A percentile compares a stretch with the other conserved stretches of the same genome.
phyloP scores from a whole-genome alignment of 139 green algal genomes.

The Coelastrella sp. region DNA sequence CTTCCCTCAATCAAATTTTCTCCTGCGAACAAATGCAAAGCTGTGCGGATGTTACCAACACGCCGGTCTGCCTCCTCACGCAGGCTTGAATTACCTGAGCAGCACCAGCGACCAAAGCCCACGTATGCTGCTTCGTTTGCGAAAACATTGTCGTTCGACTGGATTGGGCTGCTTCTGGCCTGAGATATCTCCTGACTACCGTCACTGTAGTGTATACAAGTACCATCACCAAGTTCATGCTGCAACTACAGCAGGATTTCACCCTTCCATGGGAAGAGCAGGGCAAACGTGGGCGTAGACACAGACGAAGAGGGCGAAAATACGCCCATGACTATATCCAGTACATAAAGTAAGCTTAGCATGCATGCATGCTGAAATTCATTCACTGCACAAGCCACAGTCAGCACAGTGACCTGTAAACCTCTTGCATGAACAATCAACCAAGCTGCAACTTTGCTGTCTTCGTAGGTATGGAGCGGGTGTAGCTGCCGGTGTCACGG shows the following conservation, averaged over 20 bases:
- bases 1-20: no score
- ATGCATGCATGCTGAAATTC: not conserved
- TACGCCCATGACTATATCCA: not conserved
- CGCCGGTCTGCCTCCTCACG: no score
- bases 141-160: no score
- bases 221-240: not conserved
- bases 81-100: no score
- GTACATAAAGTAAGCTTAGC: slow-evolving; percentile 3
- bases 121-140: no score
- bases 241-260: not conserved
- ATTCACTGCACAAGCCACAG: no score
- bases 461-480: slow-evolving; percentile 52
- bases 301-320: not conserved
- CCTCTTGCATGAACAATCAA: not conserved
- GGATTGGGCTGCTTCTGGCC: no score
- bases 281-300: not conserved
- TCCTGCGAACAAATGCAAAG: no score
- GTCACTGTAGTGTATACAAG: no score
- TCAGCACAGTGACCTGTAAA: not conserved
- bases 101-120: no score
- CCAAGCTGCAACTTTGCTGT: not conserved
- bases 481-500: slow-evolving; percentile 47
- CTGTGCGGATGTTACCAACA: no score
- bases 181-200: no score
- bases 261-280: not conserved